These are phyloP conservation scores for Arachis stenosperma DNA, from an alignment of 306 rosid species.

Conservation along the genomic window DNA sequence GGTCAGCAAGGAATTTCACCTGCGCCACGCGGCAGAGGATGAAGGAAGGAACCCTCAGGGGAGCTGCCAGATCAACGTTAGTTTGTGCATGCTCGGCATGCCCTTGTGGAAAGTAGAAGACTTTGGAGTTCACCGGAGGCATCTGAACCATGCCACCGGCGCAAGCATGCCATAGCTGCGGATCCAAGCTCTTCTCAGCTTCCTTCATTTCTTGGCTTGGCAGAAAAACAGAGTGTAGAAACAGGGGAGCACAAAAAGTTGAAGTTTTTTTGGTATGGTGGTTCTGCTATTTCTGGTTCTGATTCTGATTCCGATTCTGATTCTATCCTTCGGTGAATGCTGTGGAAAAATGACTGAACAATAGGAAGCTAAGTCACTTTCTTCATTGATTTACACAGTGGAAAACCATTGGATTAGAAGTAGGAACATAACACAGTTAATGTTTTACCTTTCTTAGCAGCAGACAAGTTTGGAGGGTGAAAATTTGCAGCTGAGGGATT, in stretches of 20 bases:
- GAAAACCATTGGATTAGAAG: background rate
- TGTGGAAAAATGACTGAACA: conserved; percentile 33
- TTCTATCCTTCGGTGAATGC: conserved; percentile 31
- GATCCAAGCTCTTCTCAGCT: conserved; percentile 69
- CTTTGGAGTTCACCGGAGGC: conserved; percentile 82
- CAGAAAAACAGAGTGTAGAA: conserved; percentile 29
- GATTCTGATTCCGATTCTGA: background rate
- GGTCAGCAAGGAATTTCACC: conserved; percentile 82
- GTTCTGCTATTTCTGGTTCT: background rate
- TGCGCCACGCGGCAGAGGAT: conserved; percentile 72
- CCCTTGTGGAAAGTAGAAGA: conserved; percentile 94
- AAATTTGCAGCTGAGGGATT: background rate
- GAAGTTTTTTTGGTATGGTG: background rate
- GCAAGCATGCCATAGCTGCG: conserved; percentile 98
- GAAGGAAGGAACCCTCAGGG: conserved; percentile 62
- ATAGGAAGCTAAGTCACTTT: conserved; percentile 16
- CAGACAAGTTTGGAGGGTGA: background rate
- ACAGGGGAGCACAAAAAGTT: conserved; percentile 34
- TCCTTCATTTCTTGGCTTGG: conserved; percentile 55
- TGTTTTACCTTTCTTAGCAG: conserved; percentile 37
- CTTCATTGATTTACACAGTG: conserved; percentile 25
- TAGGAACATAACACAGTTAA: background rate
- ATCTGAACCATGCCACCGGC: conserved; percentile 97
- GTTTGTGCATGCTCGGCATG: conserved; percentile 93
- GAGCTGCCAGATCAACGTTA: conserved; percentile 56